Base-by-base conservation (phyloP, 2,329 filamentous ascomycete species). In the Fusarium anthophilum region DNA sequence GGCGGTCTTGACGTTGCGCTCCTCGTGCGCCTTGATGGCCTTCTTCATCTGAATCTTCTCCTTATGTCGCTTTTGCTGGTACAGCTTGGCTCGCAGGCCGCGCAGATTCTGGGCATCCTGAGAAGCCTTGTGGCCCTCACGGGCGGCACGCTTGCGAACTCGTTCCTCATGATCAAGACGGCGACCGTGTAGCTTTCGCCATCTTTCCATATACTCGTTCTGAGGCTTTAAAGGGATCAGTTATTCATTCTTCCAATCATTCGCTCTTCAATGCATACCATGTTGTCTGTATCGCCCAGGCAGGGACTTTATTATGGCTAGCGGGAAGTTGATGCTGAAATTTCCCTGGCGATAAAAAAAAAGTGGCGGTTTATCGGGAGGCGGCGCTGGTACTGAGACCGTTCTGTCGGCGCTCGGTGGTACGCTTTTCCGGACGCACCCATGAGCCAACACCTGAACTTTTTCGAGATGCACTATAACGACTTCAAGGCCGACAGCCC, bases 11-110 rank as follows among this genome's bases (percentile, higher is more conserved):
- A 98, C 91, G 81, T 98, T 97, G 85, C 94, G 92, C 87, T 98
- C 94, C 85, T 99, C 96, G 87, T 98, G 94, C 50, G 94, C 93
- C 85, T 93, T 94, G 89, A 99, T 97, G 80, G 91, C 87, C 89
- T 98, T 97, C 85, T 93, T 93, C 93, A 98, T 95, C 89, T 97
- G 94, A 82, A 98, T 97, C 92, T 99, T 99, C 88, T 99, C 95
- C 83, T 95, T 93, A 86, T 95, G 94, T 32, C 96, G 91, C 88
- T 95, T 94, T 90, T 98, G 92, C 83, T 96, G 93, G 86, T 96
- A 92, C 80, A 97, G 87, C 88, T 99, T 99, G 77, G 96, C 96
- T 72, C 94, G 89, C 78, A 98, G 90, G 75, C 96, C 96, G 71
- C 93, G 92, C 80, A 98, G 89, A 83, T 96, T 98, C 87, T 98